Conservation (phyloP, 108 stramenopile species). For the Schizochytrium sp. region DNA sequence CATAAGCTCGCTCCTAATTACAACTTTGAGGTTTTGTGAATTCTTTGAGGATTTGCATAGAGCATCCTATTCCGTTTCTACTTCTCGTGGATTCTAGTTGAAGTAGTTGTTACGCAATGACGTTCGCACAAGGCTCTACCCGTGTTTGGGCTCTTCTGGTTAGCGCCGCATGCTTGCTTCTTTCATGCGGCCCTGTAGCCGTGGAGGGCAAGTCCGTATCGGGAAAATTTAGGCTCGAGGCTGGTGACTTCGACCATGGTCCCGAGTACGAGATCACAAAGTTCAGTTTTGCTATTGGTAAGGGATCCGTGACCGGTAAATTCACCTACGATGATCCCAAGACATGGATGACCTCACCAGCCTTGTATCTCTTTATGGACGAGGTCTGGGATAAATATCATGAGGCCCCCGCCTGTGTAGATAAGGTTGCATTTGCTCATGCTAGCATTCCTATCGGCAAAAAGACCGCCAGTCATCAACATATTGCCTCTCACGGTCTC, state of each 20-base stretch:
- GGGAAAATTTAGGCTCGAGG: slow-evolving; percentile 53
- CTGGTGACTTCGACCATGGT: slow-evolving; percentile 57
- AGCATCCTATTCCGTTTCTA: too few species aligned
- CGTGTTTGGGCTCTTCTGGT: too few species aligned
- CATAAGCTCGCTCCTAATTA: too few species aligned
- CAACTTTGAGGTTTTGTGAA: too few species aligned
- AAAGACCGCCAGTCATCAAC: slow-evolving; percentile 7
- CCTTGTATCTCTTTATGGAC: slow-evolving; percentile 56
- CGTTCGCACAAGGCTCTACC: too few species aligned
- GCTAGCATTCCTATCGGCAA: slow-evolving; percentile 52
- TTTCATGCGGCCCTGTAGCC: background rate
- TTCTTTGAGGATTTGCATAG: too few species aligned
- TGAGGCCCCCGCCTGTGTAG: slow-evolving; percentile 33
- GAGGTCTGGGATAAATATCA: slow-evolving; percentile 59
- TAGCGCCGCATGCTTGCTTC: too few species aligned
- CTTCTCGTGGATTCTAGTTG: too few species aligned
- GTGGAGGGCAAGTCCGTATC: slow-evolving; percentile 17
- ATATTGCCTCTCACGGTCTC: background rate
- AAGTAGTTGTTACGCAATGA: too few species aligned
- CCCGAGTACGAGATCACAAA: slow-evolving; percentile 60
- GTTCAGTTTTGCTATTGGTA: slow-evolving; percentile 48
- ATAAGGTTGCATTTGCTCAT: slow-evolving; percentile 34
- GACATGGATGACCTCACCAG: slow-evolving; percentile 44
- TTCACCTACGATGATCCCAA: slow-evolving; percentile 45
- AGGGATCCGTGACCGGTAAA: background rate